Base-by-base conservation (phyloP, 371 early-diverging fungal species). In the Syncephalastrum monosporum region DNA sequence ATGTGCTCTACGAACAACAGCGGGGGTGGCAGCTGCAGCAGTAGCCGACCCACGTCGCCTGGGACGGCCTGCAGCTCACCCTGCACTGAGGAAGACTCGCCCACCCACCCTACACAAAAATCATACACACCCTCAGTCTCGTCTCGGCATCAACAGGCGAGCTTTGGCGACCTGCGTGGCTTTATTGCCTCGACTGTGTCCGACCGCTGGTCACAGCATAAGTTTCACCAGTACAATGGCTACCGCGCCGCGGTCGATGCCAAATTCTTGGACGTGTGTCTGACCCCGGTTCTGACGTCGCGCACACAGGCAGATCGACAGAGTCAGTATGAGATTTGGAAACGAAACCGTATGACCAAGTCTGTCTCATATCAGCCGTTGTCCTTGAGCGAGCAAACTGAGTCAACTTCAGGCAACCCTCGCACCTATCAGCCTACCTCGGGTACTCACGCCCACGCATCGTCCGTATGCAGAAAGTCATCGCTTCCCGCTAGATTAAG, bases 231-330 rank as follows among this genome's bases (percentile, higher is more conserved):
- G 43, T 61, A 61, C 23, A 64, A 61, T 29, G 38, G 55, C 3
- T 51, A 59, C 12, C 48, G 64, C 48, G 47, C 53, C 25, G 50
- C 49, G n/a, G 51, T 68, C 7, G 68, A 68, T 43, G 53, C 47
- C 42, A 68, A 68, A 44, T 61, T 68, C 59, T 58, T 64, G 17
- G 68, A 68, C 38, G 64, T 68, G 10, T 64, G 59, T 24, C 57
- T 61, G 5, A 64, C 64, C 2, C 64, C 64, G 16, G 59, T 68
- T 25, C 43, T 68, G 23, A 60, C 64, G 0, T 64, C 64, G 15
- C 54, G 68, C 16, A 50, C 68, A 15, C 61, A 63, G 43, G 53
- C 61, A 3, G 64, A 68, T 21, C 33, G 60, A 4, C 47, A 47
- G 43, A 57, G 63, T 17, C 57, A 57, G 1, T 55, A 43, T 25